phyloP scores from a whole-genome alignment of 495 filamentous ascomycete genomes.

The Annulohypoxylon moriforme region DNA sequence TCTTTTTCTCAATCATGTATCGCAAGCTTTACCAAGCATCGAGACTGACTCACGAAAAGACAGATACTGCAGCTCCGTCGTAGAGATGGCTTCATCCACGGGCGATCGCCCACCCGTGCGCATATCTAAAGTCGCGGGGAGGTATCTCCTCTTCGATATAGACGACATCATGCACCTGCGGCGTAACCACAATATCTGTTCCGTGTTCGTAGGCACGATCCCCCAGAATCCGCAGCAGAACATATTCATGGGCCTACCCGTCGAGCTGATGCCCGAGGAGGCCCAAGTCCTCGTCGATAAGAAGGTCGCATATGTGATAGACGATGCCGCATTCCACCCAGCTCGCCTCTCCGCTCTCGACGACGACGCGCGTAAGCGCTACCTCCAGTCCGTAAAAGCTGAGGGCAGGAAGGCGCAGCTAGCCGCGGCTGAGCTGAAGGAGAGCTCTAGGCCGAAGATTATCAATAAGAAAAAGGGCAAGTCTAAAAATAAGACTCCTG shows the following conservation, averaged over 20 bases:
- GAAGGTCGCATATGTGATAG: conserved; percentile 79
- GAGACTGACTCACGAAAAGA: conserved; percentile 38
- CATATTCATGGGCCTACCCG: conserved; percentile 87
- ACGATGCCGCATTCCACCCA: conserved; percentile 76
- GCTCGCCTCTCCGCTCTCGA: conserved; percentile 67
- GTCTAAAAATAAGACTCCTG: conserved; percentile 46
- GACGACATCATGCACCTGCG: conserved; percentile 84
- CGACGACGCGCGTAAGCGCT: conserved; percentile 62
- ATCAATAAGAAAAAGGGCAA: conserved; percentile 51
- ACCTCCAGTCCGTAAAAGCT: conserved; percentile 54
- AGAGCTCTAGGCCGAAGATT: conserved; percentile 28
- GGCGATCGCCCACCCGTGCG: conserved; percentile 63
- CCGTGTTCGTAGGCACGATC: conserved; percentile 85
- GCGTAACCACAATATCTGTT: conserved; percentile 84
- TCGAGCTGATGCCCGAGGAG: conserved; percentile 93
- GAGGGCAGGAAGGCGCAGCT: conserved; percentile 56
- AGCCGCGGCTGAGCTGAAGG: conserved; percentile 44
- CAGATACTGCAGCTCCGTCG: conserved; percentile 11
- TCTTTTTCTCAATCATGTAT: not conserved
- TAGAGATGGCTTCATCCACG: conserved; percentile 43
- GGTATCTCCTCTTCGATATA: conserved; percentile 90
- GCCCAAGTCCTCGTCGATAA: conserved; percentile 84
- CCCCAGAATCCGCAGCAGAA: conserved; percentile 95
- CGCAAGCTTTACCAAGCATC: not conserved
- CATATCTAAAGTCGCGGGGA: conserved; percentile 82